Conservation (phyloP, 192 early-diverging fungal species). For the Coemansia sp. region DNA sequence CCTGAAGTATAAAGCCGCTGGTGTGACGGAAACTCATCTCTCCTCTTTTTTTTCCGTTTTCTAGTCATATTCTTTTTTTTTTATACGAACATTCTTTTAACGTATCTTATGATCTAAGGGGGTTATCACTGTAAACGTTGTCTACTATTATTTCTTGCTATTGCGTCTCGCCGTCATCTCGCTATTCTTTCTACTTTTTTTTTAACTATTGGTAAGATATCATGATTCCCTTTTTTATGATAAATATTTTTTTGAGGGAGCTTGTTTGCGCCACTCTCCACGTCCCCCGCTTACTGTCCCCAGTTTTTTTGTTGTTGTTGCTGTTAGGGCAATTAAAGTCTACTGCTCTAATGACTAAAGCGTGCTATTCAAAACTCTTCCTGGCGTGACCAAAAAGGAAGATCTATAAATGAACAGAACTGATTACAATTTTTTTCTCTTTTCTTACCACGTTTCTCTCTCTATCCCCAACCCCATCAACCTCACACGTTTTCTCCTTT, state of each 20-base stretch:
- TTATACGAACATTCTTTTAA: not conserved
- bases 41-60: not conserved
- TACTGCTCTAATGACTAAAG: not conserved
- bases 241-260: not conserved
- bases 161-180: constrained; percentile 3
- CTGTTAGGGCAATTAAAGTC: constrained; percentile 1
- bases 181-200: not conserved
- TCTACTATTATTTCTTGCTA: not conserved
- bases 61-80: not conserved
- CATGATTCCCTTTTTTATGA: not conserved
- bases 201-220: not conserved
- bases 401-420: not conserved
- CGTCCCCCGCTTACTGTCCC: constrained; percentile 2
- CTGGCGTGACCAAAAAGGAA: not conserved
- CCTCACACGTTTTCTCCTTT: not conserved
- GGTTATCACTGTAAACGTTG: not conserved
- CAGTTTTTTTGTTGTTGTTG: not conserved
- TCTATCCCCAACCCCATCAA: not conserved
- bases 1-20: not conserved
- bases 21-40: not conserved
- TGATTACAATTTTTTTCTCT: not conserved
- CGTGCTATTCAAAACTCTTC: not conserved
- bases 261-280: not conserved
- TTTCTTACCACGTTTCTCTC: not conserved
- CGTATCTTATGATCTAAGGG: not conserved